phyloP scores from a whole-genome alignment of 2,329 filamentous ascomycete species.

The Pseudophaeomoniella oleicola region DNA sequence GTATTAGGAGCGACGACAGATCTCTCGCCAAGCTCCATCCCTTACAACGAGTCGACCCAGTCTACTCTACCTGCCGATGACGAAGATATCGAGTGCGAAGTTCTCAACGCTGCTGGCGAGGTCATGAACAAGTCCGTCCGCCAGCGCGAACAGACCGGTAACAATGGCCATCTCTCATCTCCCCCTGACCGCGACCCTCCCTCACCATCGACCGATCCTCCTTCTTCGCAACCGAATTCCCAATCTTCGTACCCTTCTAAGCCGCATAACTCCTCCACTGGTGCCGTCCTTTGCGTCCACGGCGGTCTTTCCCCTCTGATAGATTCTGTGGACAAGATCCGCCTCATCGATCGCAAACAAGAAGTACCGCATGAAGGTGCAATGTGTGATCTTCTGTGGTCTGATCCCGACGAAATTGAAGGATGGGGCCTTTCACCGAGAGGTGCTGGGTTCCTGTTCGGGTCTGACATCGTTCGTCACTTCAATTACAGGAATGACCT shows the following conservation, averaged over 20 bases:
- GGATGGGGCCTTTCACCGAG: constrained; percentile 91
- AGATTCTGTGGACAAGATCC: constrained; percentile 89
- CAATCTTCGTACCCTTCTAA: constrained; percentile 8
- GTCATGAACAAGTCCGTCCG: constrained; percentile 47
- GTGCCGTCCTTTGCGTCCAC: constrained; percentile 88
- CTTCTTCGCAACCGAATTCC: constrained; percentile 29
- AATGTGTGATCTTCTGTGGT: constrained; percentile 98
- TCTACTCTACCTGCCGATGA: constrained; percentile 41
- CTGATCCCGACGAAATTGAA: constrained; percentile 93
- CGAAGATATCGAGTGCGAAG: constrained; percentile 79
- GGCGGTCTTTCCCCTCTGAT: constrained; percentile 84
- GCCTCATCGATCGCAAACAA: constrained; percentile 87
- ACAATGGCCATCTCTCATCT: constrained; percentile 9
- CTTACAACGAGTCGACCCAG: constrained; percentile 28
- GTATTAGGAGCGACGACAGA: constrained; percentile 68
- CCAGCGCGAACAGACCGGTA: constrained; percentile 24
- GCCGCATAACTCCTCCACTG: constrained; percentile 37
- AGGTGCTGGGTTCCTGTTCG: constrained; percentile 90
- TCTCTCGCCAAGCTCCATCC: constrained; percentile 46
- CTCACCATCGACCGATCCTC: constrained; percentile 12
- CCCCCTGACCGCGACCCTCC: constrained; percentile 7
- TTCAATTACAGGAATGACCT: constrained; percentile 95
- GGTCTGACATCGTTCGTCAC: constrained; percentile 83
- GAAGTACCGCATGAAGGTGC: constrained; percentile 96
- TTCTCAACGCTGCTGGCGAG: constrained; percentile 70